A percentile compares a stretch with the other conserved stretches of the same genome.
These are phyloP conservation scores for Amoebophrya sp. DNA, from an alignment of 169 alveolate genomes.

Conservation along the genomic window DNA sequence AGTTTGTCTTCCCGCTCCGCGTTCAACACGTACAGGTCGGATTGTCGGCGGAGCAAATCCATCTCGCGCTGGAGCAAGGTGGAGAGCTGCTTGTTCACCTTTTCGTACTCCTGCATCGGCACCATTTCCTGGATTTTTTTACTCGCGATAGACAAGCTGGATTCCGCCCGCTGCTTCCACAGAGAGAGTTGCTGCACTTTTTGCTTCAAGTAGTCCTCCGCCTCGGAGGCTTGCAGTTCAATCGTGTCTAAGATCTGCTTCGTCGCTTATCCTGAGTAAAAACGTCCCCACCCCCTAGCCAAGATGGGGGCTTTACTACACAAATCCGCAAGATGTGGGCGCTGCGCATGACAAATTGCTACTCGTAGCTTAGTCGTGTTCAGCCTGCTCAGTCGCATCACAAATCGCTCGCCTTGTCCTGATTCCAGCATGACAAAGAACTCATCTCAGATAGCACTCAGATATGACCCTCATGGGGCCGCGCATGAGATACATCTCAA, in stretches of 20 bases:
- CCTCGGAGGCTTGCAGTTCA: background rate
- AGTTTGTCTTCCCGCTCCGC: background rate
- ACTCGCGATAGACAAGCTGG: background rate
- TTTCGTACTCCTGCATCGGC: background rate
- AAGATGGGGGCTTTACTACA: no score
- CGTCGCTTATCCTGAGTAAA: no score
- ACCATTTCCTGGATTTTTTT: background rate
- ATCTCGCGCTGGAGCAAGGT: background rate
- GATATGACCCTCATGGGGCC: no score
- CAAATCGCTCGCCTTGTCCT: no score
- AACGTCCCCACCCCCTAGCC: no score
- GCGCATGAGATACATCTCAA: no score
- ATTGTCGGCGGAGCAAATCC: background rate
- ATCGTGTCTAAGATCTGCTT: background rate
- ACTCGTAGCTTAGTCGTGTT: no score
- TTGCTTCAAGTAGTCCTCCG: background rate
- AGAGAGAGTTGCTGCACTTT: background rate
- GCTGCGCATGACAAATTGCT: no score
- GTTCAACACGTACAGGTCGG: background rate
- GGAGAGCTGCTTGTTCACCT: background rate
- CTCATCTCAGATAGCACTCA: no score
- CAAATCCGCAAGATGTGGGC: no score
- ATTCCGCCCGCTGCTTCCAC: slow-evolving; percentile 8
- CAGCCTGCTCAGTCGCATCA: no score
- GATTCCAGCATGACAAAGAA: no score